Evolutionary conservation across 106 monocot genomes (phyloP).

Genomic region (Acorus gramineus): DNA sequence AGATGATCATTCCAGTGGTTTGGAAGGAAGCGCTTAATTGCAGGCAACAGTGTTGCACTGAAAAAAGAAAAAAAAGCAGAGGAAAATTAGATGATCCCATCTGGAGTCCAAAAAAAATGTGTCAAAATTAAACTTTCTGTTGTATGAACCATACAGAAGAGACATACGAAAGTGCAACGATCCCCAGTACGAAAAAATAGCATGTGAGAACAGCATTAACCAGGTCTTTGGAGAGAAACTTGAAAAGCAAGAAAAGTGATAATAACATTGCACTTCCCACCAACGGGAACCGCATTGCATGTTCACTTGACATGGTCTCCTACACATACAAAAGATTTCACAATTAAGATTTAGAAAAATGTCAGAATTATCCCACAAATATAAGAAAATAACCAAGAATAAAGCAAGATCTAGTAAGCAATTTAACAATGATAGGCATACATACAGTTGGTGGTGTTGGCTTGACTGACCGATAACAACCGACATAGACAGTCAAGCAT

Average conservation of each 20-base stretch:
- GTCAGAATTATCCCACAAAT: background rate
- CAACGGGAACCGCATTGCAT: constrained; percentile 97
- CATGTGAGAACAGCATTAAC: constrained; percentile 93
- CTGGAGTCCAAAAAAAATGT: too few relatives aligned
- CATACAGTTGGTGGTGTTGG: constrained; percentile 80
- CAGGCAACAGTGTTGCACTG: constrained; percentile 85
- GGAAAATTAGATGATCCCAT: too few relatives aligned
- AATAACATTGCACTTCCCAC: constrained; percentile 96
- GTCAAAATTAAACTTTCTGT: too few relatives aligned
- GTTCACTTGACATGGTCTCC: constrained; percentile 97
- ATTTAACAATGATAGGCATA: background rate
- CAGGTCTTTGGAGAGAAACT: constrained; percentile 92
- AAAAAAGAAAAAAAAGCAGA: too few relatives aligned
- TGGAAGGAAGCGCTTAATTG: constrained; percentile 78
- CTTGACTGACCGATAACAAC: constrained; percentile 92
- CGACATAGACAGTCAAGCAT: constrained; percentile 91
- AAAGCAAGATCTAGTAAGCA: background rate
- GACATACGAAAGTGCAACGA: constrained; percentile 71
- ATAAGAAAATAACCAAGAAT: background rate
- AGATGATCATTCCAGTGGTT: constrained; percentile 65
- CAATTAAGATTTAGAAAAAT: background rate
- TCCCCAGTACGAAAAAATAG: constrained; percentile 96
- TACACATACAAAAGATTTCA: constrained; percentile 18
- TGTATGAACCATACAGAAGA: too few relatives aligned
- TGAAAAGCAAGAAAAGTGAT: constrained; percentile 88